These are phyloP conservation scores for Raddia distichophylla DNA, from an alignment of 176 grass and related monocot species.

Conservation along the genomic window DNA sequence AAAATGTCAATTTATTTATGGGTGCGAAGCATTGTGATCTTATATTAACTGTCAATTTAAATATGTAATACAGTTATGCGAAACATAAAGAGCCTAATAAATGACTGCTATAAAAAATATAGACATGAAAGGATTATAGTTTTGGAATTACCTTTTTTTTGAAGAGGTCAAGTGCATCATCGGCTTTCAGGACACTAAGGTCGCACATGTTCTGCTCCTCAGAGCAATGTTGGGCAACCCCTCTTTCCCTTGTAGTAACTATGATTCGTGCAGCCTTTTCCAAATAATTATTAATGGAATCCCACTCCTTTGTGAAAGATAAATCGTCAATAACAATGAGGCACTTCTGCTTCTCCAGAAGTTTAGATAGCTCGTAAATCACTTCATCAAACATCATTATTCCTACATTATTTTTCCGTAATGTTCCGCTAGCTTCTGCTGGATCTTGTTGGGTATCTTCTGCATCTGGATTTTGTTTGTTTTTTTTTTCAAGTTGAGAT, in stretches of 20 bases:
- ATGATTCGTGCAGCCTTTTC: slow-evolving; percentile 6
- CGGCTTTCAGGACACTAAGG: neutral
- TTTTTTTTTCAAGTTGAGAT: neutral
- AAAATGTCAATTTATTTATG: no score
- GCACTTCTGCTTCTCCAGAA: neutral
- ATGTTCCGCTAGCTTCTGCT: no score
- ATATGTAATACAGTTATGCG: no score
- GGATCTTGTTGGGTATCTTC: no score
- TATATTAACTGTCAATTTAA: no score
- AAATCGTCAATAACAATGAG: slow-evolving; percentile 48
- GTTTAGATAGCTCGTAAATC: neutral
- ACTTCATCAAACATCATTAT: neutral
- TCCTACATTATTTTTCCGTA: no score
- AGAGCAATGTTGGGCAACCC: slow-evolving; percentile 25
- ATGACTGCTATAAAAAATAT: fast-evolving
- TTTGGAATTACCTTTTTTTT: neutral
- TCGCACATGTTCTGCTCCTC: neutral
- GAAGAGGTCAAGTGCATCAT: slow-evolving; percentile 22
- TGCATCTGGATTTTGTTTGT: no score
- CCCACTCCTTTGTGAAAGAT: neutral
- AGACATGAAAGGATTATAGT: neutral
- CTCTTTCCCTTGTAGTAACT: slow-evolving; percentile 14
- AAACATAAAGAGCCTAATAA: no score
- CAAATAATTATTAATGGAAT: neutral
- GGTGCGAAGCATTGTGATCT: no score